phyloP scores from a whole-genome alignment of 163 green algal genomes.

The Prototheca wickerhamii region DNA sequence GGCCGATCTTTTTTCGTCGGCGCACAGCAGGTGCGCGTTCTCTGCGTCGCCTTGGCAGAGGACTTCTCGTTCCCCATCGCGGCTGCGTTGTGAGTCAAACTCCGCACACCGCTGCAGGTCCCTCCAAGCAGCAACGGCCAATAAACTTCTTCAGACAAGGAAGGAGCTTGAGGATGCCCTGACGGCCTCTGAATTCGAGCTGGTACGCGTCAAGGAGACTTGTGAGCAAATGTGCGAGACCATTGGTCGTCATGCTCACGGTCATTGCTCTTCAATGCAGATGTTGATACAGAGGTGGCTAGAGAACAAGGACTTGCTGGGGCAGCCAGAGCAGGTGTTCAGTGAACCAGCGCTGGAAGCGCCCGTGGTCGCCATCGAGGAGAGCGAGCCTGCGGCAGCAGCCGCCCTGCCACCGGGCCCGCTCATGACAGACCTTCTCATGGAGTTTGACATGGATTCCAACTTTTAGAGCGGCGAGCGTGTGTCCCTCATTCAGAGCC shows the following conservation, averaged over 20 bases:
- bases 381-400: neutral
- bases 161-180: neutral
- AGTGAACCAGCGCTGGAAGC: no score
- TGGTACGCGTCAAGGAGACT: no score
- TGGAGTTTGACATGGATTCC: constrained; percentile 2
- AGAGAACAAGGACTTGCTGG: no score
- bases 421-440: neutral
- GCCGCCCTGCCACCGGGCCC: neutral
- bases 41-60: no score
- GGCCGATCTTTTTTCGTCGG: neutral
- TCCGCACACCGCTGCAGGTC: neutral
- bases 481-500: neutral
- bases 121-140: neutral
- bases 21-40: neutral
- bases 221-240: no score
- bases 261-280: no score
- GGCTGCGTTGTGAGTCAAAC: no score
- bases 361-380: no score
- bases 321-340: no score
- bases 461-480: neutral
- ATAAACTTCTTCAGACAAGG: neutral
- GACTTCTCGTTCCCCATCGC: no score
- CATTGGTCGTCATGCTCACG: no score
- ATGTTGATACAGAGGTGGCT: no score
- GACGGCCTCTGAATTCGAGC: neutral